Base-by-base conservation (phyloP, 2,329 filamentous ascomycete genomes). In the Macrophomina tecta region DNA sequence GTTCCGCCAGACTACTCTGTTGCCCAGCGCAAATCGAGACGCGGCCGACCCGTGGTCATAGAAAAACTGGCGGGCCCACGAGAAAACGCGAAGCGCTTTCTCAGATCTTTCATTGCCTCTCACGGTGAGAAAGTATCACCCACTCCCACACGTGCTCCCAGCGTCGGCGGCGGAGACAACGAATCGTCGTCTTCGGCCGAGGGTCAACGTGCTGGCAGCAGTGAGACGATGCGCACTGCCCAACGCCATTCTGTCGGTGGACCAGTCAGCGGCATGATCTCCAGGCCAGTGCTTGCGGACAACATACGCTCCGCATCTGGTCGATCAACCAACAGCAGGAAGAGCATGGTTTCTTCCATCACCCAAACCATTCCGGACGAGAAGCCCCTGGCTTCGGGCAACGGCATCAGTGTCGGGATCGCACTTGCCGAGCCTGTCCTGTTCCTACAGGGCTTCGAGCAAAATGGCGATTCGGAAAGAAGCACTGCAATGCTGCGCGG, bases 401-500 rank as follows among this genome's bases (percentile, higher is more conserved):
- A 91, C 76, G 91, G 91, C 52, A 85, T 95, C 28, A 85, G 85
- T 30, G 90, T 92, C 73, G 90, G 88, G 36, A 91, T 95, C 53
- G 81, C 90, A 34, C 82, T 95, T 48, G 91, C 91, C 34, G 92
- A 95, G 76, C 91, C 91, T n/a, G 90, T 90, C 67, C 82, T 95
- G 30, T 95, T 92, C 73, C 82, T 95, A 40, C 89, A 90, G 34
- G 92, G 92, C 0, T 93, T 94, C 73, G 90, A 93, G 67, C 90
- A 92, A 71, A 85, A 89, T 67, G 87, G 90, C 56, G 81, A 72
- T 71, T 85, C 88, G 11, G 84, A 86, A 2, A 85, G 88, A 61
- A 90, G 86, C 64, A 94, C 93, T 6, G 91, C 94, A 1, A 90
- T 99, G 75, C 84, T 99, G 14, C 87, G 95, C 66, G 95, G 95